Conservation (phyloP, 345 rosid genomes). For the Citrus trifoliata region DNA sequence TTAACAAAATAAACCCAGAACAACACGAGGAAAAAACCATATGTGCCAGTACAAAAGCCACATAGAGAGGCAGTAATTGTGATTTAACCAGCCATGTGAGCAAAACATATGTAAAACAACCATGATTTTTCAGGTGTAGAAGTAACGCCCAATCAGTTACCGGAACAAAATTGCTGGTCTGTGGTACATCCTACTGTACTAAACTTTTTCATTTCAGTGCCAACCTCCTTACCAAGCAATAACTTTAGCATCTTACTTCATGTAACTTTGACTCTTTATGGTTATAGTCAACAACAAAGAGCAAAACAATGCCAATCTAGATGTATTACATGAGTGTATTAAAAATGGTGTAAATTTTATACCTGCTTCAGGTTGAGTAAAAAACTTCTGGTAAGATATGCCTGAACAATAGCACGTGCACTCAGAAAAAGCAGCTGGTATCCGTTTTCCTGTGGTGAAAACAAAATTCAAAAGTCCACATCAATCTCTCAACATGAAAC, state of each 20-base stretch:
- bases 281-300: background rate
- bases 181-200: background rate
- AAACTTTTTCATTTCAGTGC: background rate
- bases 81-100: background rate
- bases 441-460: conserved; percentile 77
- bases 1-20: background rate
- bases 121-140: background rate
- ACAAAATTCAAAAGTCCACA: background rate
- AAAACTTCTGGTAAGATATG: conserved; percentile 80
- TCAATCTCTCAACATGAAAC: background rate
- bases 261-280: background rate
- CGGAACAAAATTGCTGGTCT: background rate
- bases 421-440: conserved; percentile 91
- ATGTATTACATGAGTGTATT: background rate
- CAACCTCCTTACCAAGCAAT: background rate
- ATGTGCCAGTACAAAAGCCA: background rate
- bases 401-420: conserved; percentile 96
- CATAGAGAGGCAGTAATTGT: background rate
- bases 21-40: background rate
- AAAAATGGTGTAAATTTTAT: background rate
- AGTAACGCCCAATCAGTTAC: background rate
- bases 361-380: conserved; percentile 89
- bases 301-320: background rate
- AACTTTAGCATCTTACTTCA: background rate
- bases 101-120: background rate